Evolutionary conservation across 2,329 filamentous ascomycete species (phyloP), one percentile per base, ranked within the genome.

Genomic region (Penicillium psychrosexuale): DNA sequence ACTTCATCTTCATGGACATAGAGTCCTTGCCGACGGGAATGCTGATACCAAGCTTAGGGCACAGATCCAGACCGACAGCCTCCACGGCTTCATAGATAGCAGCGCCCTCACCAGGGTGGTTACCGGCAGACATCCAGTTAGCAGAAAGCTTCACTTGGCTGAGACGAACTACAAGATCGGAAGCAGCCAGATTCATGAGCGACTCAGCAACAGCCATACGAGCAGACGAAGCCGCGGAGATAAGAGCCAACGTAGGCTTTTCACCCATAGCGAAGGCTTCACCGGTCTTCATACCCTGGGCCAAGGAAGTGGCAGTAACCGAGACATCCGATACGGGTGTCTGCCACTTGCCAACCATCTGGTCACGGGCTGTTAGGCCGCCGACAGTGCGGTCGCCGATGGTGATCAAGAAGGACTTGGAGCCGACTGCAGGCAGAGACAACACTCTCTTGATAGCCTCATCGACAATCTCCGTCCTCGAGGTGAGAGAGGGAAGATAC

Each of bases 191-290:
- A 73, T 99, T 99, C 83, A 96, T 86, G 57, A 99, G 79, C 56
- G 89, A 91, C 76, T 99, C 94, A 1, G 88, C 92, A 55, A 99
- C 92, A 2, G 94, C 91, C 94, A 99, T 99, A 49, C 92, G 86
- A 15, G 94, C 92, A 19, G 94, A 97, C 22, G 94, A 91, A 40
- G 86, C 89, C 3, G 93, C 84, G 5, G 90, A 93, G 56, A 99
- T 96, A 22, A 99, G 81, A 6, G 94, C 94, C 51, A 99, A 77
- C 0, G 87, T 88, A 39, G 92, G 90, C 75, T 89, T 94, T 75
- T 97, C 93, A 33, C 94, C 94, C 88, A 96, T 95, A 1, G 91
- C 88, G 90, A 97, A 96, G n/a, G 92, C 92, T 73, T 97, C 94
- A 63, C 94, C 94, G 28, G 87, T 89, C 66, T 82, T 87, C 45